Base-by-base conservation (phyloP, 1,139 yeast genomes). In the Eremothecium coryli region DNA sequence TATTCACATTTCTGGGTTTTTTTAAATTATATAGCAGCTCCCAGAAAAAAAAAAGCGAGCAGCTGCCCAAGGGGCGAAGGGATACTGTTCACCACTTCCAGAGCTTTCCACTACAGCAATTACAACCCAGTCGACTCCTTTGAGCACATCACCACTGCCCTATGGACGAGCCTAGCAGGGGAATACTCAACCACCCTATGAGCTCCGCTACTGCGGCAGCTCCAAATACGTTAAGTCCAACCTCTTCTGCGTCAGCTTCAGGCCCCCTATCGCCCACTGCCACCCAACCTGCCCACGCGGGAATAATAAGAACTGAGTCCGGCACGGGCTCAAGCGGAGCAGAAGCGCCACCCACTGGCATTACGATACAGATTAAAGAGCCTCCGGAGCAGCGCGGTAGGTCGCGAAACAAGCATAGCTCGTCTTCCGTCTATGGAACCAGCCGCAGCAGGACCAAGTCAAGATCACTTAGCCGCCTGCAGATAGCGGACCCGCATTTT, bases 401-500 rank as follows among this genome's bases (percentile, higher is more conserved):
- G 16, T 44, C 52, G 20, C 40, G 58, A 22, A 48, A 46, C 27
- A 53, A 52, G 43, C 42, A 32, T 31, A 31, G 48, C 33, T 34
- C 36, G 18, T 33, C 32, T n/a, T 15, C 30, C 8, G 24, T 18
- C 22, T 25, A 37, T 16, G 32, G 31, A 15, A 23, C 37, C 6
- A 26, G 35, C 15, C 23, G 32, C 12, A 25, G 26, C 32, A 32
- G 38, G 9, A 24, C 36, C 5, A 36, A 49, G 23, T 45, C 52
- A 5, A 31, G 54, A 26, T 50, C 56, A 4, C 41, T 47, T 29
- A 44, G 50, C 25, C 33, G 52, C 17, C 39, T 42, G 10, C 37
- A 43, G n/a, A 38, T 54, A 7, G 39, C 52, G 10, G 52, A 51
- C 23, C 58, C 53, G 28, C 54, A 51, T 38, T 48, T 46, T 35